Evolutionary conservation across 2,329 filamentous ascomycete genomes (phyloP).

Genomic region (Monilinia laxa): DNA sequence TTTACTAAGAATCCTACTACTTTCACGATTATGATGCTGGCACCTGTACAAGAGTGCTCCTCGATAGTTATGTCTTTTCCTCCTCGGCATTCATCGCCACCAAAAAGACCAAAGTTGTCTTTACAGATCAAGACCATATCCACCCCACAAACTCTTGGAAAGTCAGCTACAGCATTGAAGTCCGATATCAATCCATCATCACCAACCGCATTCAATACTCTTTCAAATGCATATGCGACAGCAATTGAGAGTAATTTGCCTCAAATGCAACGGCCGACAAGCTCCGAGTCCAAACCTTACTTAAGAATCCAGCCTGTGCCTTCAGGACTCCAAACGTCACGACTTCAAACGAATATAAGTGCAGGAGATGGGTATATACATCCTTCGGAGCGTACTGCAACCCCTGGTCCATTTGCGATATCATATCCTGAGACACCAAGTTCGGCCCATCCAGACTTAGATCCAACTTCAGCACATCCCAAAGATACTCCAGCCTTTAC

Average conservation of each 20-base stretch:
- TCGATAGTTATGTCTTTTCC: slow-evolving; percentile 36
- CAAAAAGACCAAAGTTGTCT: slow-evolving; percentile 53
- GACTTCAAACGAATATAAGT: slow-evolving; percentile 37
- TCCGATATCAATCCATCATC: slow-evolving; percentile 55
- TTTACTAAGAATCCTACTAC: slow-evolving; percentile 20
- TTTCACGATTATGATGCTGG: slow-evolving; percentile 35
- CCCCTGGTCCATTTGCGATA: slow-evolving; percentile 39
- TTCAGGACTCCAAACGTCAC: slow-evolving; percentile 26
- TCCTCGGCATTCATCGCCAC: slow-evolving; percentile 33
- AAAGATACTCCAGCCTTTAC: slow-evolving; percentile 33
- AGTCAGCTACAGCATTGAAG: slow-evolving; percentile 46
- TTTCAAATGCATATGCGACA: slow-evolving; percentile 63
- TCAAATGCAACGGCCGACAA: slow-evolving; percentile 40
- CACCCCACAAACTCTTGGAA: slow-evolving; percentile 44
- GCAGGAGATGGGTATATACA: slow-evolving; percentile 29
- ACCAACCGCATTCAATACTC: slow-evolving; percentile 63
- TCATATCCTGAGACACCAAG: slow-evolving; percentile 40
- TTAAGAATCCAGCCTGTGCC: slow-evolving; percentile 40
- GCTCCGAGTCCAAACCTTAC: slow-evolving; percentile 43
- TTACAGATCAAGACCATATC: slow-evolving; percentile 53
- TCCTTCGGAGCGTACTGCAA: slow-evolving; percentile 38
- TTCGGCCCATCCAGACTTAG: slow-evolving; percentile 33
- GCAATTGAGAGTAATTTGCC: slow-evolving; percentile 60
- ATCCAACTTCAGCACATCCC: slow-evolving; percentile 27
- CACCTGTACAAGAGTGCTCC: slow-evolving; percentile 32